Evolutionary conservation across 345 rosid genomes (phyloP).

Genomic region (Trapa incisa): DNA sequence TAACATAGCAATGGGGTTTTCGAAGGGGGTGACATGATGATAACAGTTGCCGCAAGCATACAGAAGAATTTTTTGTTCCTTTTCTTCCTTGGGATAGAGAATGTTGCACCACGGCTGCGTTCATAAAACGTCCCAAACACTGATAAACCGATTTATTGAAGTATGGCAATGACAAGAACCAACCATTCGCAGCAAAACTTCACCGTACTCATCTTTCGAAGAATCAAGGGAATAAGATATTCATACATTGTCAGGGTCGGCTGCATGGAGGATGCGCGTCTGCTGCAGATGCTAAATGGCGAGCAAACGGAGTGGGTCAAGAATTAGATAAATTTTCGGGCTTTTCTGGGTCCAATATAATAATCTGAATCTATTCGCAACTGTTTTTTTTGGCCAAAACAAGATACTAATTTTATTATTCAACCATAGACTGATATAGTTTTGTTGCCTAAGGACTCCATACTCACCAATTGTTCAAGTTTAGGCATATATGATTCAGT

Average conservation of each 20-base stretch:
- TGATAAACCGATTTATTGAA: background rate
- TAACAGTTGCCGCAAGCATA: conserved; percentile 45
- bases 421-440: too few species aligned
- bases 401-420: too few species aligned
- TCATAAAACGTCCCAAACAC: background rate
- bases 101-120: conserved; percentile 15
- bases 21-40: conserved; percentile 20
- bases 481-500: too few species aligned
- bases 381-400: too few species aligned
- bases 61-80: conserved; percentile 22
- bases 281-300: background rate
- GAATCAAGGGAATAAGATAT: background rate
- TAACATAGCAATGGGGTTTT: background rate
- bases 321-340: too few species aligned
- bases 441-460: too few species aligned
- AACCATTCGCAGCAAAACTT: conserved; percentile 42
- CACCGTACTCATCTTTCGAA: conserved; percentile 34
- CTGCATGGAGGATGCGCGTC: background rate
- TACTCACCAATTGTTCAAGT: too few species aligned
- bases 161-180: background rate
- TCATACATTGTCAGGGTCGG: background rate
- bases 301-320: too few species aligned
- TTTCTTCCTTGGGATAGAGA: conserved; percentile 37
- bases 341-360: too few species aligned
- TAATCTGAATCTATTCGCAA: too few species aligned